Conservation (phyloP, 257 asterid genomes). For the Ilex aquifolium region DNA sequence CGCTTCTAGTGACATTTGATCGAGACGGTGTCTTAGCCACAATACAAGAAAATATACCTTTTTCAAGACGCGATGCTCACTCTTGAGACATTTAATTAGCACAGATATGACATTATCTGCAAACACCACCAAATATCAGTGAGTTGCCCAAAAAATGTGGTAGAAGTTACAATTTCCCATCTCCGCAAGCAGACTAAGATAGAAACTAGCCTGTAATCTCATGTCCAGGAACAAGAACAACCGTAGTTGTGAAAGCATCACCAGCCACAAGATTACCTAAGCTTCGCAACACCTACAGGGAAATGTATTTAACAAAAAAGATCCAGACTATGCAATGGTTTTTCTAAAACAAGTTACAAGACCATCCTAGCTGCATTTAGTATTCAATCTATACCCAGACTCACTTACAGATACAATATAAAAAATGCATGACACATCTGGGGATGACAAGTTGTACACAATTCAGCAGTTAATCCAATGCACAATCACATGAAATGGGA, state of each 20-base stretch:
- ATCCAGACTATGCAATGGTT: no score
- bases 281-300: constrained; percentile 68
- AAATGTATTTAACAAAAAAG: neutral
- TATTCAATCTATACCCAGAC: no score
- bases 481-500: no score
- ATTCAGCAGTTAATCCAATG: no score
- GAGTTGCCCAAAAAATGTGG: neutral
- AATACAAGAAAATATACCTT: constrained; percentile 39
- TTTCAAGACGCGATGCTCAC: constrained; percentile 78
- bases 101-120: constrained; percentile 62
- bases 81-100: constrained; percentile 64
- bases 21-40: neutral
- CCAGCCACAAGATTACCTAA: constrained; percentile 95
- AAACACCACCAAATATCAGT: constrained; percentile 7
- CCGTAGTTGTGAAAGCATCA: constrained; percentile 49
- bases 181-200: constrained; percentile 2
- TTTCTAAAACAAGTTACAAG: no score
- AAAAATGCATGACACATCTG: no score
- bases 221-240: constrained; percentile 52
- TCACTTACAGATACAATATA: no score
- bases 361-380: no score
- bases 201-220: constrained; percentile 62
- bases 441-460: no score
- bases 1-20: constrained; percentile 1
- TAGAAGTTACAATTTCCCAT: constrained; percentile 4